A percentile compares a stretch with the other conserved stretches of the same genome.
phyloP scores from a whole-genome alignment of 176 grass and related monocot species.

The Rhynchospora breviuscula region DNA sequence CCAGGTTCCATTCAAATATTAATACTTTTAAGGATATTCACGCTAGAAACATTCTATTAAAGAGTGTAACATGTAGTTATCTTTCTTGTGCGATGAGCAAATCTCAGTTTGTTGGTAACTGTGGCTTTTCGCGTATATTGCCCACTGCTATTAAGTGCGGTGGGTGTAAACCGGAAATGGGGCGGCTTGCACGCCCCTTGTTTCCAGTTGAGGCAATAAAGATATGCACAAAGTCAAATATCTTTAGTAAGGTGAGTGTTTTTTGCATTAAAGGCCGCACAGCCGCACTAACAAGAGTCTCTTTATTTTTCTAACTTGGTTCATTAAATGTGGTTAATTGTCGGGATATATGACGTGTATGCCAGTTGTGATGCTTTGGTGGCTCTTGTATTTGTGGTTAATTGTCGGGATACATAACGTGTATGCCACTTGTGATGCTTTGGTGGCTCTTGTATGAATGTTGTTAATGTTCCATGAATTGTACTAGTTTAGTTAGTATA shows the following conservation, averaged over 20 bases:
- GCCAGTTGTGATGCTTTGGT: not conserved
- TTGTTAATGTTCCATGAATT: not conserved
- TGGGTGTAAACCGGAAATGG: not conserved
- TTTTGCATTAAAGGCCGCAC: not conserved
- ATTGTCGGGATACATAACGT: not conserved
- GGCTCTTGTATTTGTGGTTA: not conserved
- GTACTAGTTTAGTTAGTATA: not conserved
- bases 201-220: constrained; percentile 5
- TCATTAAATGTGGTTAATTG: constrained; percentile 1
- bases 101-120: not conserved
- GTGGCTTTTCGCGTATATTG: not conserved
- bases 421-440: not conserved
- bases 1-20: not conserved
- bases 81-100: not conserved
- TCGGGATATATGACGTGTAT: not conserved
- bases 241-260: not conserved
- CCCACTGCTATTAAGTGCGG: not conserved
- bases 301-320: not conserved
- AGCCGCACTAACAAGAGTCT: not conserved
- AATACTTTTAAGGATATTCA: not conserved
- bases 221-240: constrained; percentile 1
- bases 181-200: not conserved
- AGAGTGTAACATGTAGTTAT: not conserved
- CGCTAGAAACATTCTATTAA: not conserved
- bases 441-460: not conserved